Percentiles rank a stretch among this genome's conserved stretches.
These are phyloP conservation scores for Penicillium sclerotigenum DNA, from an alignment of 2,329 filamentous ascomycete genomes.

Conservation along the genomic window DNA sequence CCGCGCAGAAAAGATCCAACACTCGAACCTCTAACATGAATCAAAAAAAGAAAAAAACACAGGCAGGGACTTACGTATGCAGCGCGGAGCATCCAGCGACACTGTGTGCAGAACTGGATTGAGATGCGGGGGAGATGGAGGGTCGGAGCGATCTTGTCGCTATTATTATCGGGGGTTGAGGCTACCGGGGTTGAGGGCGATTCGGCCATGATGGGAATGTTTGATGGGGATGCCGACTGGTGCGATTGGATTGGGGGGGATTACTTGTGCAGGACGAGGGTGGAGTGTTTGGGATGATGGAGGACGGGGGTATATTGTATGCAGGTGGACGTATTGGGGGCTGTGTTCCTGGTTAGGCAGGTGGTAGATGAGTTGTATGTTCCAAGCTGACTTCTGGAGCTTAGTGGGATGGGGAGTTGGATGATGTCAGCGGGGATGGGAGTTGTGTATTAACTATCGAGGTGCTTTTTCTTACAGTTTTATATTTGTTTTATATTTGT, in stretches of 20 bases:
- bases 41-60: neutral
- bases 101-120: conserved; percentile 93
- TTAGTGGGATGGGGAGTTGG: conserved; percentile 6
- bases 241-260: neutral
- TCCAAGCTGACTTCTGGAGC: neutral
- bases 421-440: conserved; percentile 26
- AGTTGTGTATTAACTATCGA: no score
- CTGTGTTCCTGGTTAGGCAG: neutral
- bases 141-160: neutral
- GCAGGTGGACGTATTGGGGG: neutral
- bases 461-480: no score
- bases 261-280: neutral
- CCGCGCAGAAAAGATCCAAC: neutral
- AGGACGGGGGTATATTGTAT: neutral
- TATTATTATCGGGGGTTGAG: neutral
- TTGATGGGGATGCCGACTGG: neutral
- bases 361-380: neutral
- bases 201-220: neutral
- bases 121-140: conserved; percentile 64
- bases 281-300: neutral
- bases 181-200: neutral
- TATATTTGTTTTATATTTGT: no score
- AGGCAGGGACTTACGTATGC: conserved; percentile 69
- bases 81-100: conserved; percentile 84
- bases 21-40: neutral